phyloP scores from a whole-genome alignment of 1,139 yeast genomes.

The Sugiyamaella xylanicola region DNA sequence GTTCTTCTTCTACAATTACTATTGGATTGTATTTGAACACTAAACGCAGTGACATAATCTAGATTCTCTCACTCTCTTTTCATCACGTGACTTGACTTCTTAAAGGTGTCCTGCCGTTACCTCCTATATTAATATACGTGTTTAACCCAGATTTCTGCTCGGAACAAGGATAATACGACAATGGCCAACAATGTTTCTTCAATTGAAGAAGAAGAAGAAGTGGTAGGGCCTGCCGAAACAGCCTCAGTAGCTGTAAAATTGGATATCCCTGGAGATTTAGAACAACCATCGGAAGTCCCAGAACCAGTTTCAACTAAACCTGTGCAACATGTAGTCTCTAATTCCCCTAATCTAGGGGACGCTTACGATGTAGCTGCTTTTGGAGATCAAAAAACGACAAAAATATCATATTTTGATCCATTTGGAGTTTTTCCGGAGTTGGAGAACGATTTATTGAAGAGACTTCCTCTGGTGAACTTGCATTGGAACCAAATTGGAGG shows the following conservation, averaged over 20 bases:
- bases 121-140: background rate
- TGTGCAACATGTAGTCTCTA: background rate
- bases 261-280: no score
- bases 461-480: slow-evolving; percentile 68
- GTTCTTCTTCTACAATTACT: no score
- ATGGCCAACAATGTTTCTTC: background rate
- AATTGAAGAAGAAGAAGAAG: background rate
- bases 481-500: slow-evolving; percentile 72
- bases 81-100: no score
- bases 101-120: no score
- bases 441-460: slow-evolving; percentile 52
- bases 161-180: no score
- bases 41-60: no score
- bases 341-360: background rate
- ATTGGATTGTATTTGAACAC: no score
- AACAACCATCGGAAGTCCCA: no score
- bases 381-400: slow-evolving; percentile 37
- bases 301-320: background rate
- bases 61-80: no score
- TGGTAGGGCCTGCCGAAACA: no score
- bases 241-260: no score
- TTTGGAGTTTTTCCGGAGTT: slow-evolving; percentile 64
- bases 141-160: no score
- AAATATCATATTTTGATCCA: slow-evolving; percentile 83
- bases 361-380: slow-evolving; percentile 15